Evolutionary conservation across 1,284 basidiomycete species (phyloP), one percentile per base, ranked within the genome.

Genomic region (Leccinum subrobustum): DNA sequence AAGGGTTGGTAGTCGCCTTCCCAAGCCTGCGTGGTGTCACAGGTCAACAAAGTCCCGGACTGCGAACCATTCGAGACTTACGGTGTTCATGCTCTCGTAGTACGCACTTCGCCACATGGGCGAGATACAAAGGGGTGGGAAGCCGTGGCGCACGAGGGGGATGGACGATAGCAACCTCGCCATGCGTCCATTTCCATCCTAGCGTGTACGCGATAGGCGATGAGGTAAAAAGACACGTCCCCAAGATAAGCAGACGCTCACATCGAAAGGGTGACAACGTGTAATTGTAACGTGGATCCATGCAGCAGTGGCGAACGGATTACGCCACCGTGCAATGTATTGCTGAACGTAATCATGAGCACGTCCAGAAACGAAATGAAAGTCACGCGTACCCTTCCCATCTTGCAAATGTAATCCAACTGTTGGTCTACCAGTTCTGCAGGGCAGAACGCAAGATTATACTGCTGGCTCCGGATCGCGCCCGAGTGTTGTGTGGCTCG

Each of bases 201-300:
- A 11, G 53, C 35, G 47, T 20, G 29, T 5, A 5, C 1, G 16
- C 48, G 18, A 52, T 50, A 14, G n/a, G 23, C 35, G 4, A 50
- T 56, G 33, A 56, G 53, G 16, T 18, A 39, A 59, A 53, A 12
- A 18, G 27, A 52, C 7, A 5, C 25, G 11, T 6, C 4, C 3
- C 3, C 6, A 6, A n/a, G 47, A 37, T 7, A 12, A 51, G 2
- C n/a, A n/a, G 16, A 25, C 1, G 11, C 72, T 57, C 67, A 78
- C 78, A 48, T 81, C 77, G 39, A 79, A 81, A 1, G 79, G 79
- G 63, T 81, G 79, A 58, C 78, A 80, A 6, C 76, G 71, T n/a
- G 71, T 75, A 55, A 81, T 67, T 0, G 76, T 71, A 4, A 80
- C 68, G 60, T 81, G 79, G 3, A 79, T 63, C 79, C 79, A 81